phyloP scores from a whole-genome alignment of 345 rosid species.

The Gynandropsis gynandra region DNA sequence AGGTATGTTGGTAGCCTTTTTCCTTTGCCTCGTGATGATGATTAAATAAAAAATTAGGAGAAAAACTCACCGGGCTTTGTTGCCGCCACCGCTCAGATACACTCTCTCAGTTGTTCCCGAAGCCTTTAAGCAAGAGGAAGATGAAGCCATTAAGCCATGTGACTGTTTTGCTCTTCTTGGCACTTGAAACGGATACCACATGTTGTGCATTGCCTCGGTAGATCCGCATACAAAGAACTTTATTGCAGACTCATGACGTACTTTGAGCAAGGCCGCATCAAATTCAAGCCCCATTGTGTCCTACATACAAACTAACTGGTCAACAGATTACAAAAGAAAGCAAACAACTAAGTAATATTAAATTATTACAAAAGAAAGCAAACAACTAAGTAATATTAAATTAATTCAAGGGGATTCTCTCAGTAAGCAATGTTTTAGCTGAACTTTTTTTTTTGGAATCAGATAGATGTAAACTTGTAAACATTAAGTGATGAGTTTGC shows the following conservation, averaged over 20 bases:
- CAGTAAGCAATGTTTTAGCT: conserved; percentile 25
- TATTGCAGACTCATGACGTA: conserved; percentile 81
- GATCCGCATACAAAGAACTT: conserved; percentile 67
- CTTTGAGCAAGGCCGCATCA: conserved; percentile 68
- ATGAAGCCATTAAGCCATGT: too few relatives aligned
- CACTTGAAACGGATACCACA: conserved; percentile 95
- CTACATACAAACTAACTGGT: conserved; percentile 36
- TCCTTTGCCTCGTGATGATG: too few relatives aligned
- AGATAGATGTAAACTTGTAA: not conserved
- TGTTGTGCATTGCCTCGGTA: conserved; percentile 94
- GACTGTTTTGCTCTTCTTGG: too few relatives aligned
- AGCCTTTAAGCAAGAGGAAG: too few relatives aligned
- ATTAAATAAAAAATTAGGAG: too few relatives aligned
- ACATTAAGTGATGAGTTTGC: not conserved
- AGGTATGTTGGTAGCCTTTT: too few relatives aligned
- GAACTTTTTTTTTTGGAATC: too few relatives aligned
- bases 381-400: conserved; percentile 5
- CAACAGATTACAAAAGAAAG: conserved; percentile 22
- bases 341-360: conserved; percentile 1
- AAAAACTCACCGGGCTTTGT: too few relatives aligned
- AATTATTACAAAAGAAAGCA: conserved; percentile 3
- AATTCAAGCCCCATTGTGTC: conserved; percentile 72
- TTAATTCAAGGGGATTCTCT: conserved; percentile 52
- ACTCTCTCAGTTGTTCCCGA: too few relatives aligned
- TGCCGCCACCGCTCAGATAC: too few relatives aligned